Conservation (phyloP, 2,329 filamentous ascomycete genomes). For the Trichoderma cornu-damae region DNA sequence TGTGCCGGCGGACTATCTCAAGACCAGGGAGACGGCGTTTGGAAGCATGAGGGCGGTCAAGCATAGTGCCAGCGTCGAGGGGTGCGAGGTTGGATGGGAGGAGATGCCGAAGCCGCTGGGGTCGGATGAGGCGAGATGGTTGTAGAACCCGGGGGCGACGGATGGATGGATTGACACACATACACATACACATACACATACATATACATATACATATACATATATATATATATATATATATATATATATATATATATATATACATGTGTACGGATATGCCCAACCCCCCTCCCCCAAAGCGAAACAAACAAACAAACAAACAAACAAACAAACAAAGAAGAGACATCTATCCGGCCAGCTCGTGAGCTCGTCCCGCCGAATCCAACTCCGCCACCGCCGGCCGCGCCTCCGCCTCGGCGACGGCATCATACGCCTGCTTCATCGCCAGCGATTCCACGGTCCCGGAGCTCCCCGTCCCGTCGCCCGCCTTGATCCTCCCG, state of each 20-base stretch:
- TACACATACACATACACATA: background rate
- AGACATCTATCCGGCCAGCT: background rate
- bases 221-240: background rate
- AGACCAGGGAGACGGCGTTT: constrained; percentile 41
- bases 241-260: background rate
- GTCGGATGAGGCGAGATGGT: constrained; percentile 41
- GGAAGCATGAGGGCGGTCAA: constrained; percentile 43
- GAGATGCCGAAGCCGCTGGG: constrained; percentile 47
- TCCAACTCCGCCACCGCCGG: background rate
- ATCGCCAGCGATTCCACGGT: background rate
- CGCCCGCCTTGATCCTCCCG: background rate
- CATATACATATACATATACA: background rate
- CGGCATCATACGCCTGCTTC: background rate
- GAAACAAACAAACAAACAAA: no score
- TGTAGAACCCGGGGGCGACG: background rate
- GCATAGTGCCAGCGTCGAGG: constrained; percentile 45
- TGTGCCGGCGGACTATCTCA: constrained; percentile 36
- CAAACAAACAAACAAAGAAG: background rate
- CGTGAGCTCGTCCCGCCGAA: background rate
- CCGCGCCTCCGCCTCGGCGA: background rate
- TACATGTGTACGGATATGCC: no score
- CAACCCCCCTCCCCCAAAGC: no score
- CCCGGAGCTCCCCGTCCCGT: background rate
- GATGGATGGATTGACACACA: background rate
- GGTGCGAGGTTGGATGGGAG: constrained; percentile 44